These are phyloP conservation scores for Botrytis sinoallii DNA, from an alignment of 2,329 filamentous ascomycete species.

Conservation along the genomic window DNA sequence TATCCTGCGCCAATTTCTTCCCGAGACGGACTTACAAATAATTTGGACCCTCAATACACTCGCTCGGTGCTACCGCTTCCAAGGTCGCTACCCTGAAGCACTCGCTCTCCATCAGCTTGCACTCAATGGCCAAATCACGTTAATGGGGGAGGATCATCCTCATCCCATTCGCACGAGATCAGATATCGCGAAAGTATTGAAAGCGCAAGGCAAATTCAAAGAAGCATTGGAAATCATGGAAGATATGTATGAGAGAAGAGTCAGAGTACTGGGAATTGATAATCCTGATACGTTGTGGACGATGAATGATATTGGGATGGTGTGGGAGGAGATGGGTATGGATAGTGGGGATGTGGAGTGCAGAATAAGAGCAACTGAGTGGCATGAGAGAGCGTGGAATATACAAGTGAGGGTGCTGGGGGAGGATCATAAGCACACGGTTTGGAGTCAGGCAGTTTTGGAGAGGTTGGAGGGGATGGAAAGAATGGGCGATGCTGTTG, in stretches of 20 bases:
- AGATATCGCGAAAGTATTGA: conserved; percentile 4
- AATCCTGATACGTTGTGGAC: conserved; percentile 18
- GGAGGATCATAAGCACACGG: neutral
- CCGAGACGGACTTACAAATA: conserved; percentile 10
- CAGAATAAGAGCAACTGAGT: neutral
- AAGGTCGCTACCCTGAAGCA: conserved; percentile 8
- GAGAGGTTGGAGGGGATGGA: neutral
- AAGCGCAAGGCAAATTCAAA: neutral
- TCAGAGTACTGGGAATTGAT: neutral
- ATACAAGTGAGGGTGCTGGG: neutral
- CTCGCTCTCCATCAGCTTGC: conserved; percentile 5
- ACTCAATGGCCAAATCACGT: neutral
- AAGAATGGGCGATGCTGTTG: neutral
- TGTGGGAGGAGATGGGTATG: conserved; percentile 3
- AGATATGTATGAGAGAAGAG: conserved; percentile 5
- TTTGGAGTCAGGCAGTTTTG: neutral
- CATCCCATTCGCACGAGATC: conserved; percentile 5
- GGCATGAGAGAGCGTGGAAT: neutral
- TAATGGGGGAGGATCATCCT: conserved; percentile 13
- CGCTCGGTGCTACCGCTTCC: conserved; percentile 8
- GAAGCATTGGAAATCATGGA: conserved; percentile 14
- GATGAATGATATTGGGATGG: conserved; percentile 13
- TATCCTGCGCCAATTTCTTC: conserved; percentile 5
- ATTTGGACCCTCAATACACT: conserved; percentile 16
- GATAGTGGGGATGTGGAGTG: neutral